These are phyloP conservation scores for Mortierella sp. DNA, from an alignment of 371 early-diverging fungal species.

Conservation along the genomic window DNA sequence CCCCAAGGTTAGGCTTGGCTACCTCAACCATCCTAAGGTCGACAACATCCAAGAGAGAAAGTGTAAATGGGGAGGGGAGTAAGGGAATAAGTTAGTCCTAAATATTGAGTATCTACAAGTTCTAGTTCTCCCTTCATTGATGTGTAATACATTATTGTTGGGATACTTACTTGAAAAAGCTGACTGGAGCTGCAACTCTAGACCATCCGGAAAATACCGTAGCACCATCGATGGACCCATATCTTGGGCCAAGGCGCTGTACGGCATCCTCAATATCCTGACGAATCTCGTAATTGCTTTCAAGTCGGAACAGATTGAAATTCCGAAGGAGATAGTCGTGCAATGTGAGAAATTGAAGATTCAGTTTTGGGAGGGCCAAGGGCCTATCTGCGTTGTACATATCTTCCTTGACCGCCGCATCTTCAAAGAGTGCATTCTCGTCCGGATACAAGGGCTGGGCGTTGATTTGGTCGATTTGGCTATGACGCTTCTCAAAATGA, in stretches of 20 bases:
- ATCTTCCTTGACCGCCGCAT: constrained; percentile 65
- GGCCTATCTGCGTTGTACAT: constrained; percentile 75
- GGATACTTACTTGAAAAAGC: constrained; percentile 61
- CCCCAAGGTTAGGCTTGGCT: constrained; percentile 80
- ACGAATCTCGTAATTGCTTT: constrained; percentile 84
- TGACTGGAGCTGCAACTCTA: constrained; percentile 86
- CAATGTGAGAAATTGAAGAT: constrained; percentile 91
- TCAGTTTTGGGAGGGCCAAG: constrained; percentile 88
- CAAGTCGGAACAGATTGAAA: constrained; percentile 83
- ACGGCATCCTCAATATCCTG: constrained; percentile 92
- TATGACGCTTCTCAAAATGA: constrained; percentile 68
- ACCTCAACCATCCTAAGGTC: constrained; percentile 72
- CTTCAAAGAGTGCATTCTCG: constrained; percentile 72
- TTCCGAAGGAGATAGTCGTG: constrained; percentile 92
- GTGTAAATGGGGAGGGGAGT: no score
- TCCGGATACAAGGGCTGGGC: constrained; percentile 83
- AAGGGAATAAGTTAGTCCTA: no score
- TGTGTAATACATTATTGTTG: background rate
- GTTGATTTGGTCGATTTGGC: constrained; percentile 78
- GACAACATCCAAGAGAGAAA: no score
- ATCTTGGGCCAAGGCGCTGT: constrained; percentile 77
- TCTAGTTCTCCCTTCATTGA: background rate
- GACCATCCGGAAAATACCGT: constrained; percentile 92
- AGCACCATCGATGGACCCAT: constrained; percentile 65
- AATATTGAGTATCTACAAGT: no score